Percentiles rank a stretch among this genome's conserved stretches.
phyloP scores from a whole-genome alignment of 345 rosid species.

The Carallia pectinifolia region DNA sequence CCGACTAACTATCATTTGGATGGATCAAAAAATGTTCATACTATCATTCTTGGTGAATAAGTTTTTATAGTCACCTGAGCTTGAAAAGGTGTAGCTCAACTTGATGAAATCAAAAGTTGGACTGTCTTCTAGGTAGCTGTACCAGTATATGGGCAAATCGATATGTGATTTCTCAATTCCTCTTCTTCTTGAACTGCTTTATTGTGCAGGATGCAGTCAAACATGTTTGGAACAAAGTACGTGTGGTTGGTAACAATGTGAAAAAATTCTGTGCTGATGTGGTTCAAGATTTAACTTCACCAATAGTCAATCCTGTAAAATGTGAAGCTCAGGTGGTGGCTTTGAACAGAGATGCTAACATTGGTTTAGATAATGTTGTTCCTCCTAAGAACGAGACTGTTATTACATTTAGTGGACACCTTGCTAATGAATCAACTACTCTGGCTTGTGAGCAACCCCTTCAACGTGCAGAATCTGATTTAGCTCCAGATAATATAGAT shows the following conservation, averaged over 20 bases:
- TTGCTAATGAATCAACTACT: not conserved
- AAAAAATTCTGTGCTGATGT: slow-evolving; percentile 42
- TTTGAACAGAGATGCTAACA: not conserved
- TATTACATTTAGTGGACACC: slow-evolving; percentile 7
- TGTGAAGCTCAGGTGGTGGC: slow-evolving; percentile 17
- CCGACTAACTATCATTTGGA: too few relatives aligned
- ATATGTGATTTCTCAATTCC: not conserved
- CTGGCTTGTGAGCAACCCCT: slow-evolving; percentile 13
- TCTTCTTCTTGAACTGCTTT: slow-evolving; percentile 15
- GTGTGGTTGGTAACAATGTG: slow-evolving; percentile 36
- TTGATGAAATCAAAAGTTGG: not conserved
- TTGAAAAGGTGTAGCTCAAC: not conserved
- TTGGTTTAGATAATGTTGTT: slow-evolving; percentile 15
- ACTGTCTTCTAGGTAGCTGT: not conserved
- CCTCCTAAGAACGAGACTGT: slow-evolving; percentile 3
- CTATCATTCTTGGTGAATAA: too few relatives aligned
- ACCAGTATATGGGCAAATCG: not conserved
- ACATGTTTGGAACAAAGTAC: slow-evolving; percentile 44
- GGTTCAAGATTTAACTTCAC: slow-evolving; percentile 31
- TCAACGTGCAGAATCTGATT: slow-evolving; percentile 18
- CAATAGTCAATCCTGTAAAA: slow-evolving; percentile 26
- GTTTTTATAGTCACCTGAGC: not conserved
- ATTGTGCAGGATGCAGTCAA: slow-evolving; percentile 40
- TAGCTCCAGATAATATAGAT: slow-evolving; percentile 12
- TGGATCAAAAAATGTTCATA: too few relatives aligned